Percentiles rank a stretch among this genome's conserved stretches.
phyloP scores from a whole-genome alignment of 1,284 basidiomycete species.

The Tilletia indica region DNA sequence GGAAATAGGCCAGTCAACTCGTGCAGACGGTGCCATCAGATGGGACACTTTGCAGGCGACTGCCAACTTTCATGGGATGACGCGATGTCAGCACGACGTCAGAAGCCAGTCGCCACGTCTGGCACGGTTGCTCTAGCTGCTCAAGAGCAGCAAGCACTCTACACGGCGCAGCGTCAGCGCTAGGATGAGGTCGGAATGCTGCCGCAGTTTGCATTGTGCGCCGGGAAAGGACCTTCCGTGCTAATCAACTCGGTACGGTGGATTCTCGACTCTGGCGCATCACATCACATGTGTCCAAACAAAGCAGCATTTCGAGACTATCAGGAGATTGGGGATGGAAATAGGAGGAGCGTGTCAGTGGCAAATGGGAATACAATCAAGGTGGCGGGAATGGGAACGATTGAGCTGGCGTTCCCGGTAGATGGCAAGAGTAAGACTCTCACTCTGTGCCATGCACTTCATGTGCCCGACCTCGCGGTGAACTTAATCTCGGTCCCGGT shows the following conservation, averaged over 20 bases:
- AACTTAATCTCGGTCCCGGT: background rate
- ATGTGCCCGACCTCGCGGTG: background rate
- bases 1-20: too few relatives aligned
- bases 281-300: background rate
- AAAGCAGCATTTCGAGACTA: background rate
- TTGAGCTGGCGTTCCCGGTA: background rate
- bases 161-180: background rate
- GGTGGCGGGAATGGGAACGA: background rate
- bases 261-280: slow-evolving; percentile 3
- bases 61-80: background rate
- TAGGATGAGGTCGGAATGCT: background rate
- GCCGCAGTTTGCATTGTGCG: background rate
- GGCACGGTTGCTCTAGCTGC: background rate
- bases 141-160: background rate
- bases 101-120: too few relatives aligned
- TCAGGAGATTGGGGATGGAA: background rate
- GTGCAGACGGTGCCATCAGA: background rate
- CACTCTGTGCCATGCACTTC: background rate
- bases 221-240: background rate
- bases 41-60: background rate
- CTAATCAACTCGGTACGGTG: background rate
- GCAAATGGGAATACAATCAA: background rate
- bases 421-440: background rate
- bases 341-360: background rate
- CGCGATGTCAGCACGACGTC: too few relatives aligned